Conservation (phyloP, 2,329 filamentous ascomycete species). For the Penicillium occitanis region DNA sequence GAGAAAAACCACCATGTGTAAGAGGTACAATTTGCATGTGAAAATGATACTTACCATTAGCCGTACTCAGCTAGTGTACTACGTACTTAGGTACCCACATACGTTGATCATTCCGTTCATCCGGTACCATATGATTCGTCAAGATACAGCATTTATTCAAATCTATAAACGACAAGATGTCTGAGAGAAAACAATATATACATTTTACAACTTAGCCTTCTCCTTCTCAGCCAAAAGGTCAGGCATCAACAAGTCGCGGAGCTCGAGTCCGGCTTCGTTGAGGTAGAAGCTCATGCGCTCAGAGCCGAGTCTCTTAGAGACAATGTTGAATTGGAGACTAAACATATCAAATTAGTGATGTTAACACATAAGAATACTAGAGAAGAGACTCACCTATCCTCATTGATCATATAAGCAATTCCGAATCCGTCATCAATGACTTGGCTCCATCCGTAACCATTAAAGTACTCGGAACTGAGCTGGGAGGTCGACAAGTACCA, state of each 20-base stretch:
- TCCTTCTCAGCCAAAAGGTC: constrained; percentile 65
- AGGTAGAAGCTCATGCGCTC: constrained; percentile 95
- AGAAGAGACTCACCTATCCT: constrained; percentile 62
- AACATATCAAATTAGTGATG: background rate
- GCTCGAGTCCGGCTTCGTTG: constrained; percentile 86
- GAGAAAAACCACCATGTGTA: background rate
- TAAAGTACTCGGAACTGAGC: constrained; percentile 94
- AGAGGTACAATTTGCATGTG: background rate
- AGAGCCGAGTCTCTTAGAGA: constrained; percentile 86
- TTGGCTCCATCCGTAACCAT: constrained; percentile 98
- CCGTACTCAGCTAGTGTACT: background rate
- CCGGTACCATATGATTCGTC: background rate
- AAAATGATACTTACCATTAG: background rate
- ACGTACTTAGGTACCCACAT: background rate
- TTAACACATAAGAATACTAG: too few species aligned
- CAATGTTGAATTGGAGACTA: constrained; percentile 96
- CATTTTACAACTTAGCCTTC: constrained; percentile 79
- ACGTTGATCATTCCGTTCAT: constrained; percentile 2
- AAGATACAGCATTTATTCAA: background rate
- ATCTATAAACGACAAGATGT: background rate
- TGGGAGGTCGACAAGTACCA: constrained; percentile 92
- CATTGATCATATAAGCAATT: constrained; percentile 99
- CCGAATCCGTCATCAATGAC: constrained; percentile 95
- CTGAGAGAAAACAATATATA: background rate
- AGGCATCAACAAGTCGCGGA: constrained; percentile 80